Evolutionary conservation across 202 grass and related monocot genomes (phyloP).

Genomic region (Digitaria exilis): DNA sequence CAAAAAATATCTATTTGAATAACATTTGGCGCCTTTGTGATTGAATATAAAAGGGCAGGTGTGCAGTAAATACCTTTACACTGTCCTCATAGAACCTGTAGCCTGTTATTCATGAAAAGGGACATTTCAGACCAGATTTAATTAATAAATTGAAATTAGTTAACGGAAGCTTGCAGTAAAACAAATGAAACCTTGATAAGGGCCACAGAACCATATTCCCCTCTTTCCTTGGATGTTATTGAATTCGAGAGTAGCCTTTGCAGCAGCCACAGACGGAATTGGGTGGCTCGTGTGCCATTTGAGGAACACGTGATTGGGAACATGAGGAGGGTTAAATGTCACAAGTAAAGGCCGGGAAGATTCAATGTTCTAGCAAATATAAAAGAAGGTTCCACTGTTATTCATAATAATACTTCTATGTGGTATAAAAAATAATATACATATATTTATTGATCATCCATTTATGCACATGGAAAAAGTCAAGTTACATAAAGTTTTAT

Average conservation of each 20-base stretch:
- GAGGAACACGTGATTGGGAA: constrained; percentile 28
- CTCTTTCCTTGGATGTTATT: constrained; percentile 12
- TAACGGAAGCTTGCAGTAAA: not conserved
- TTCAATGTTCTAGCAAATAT: constrained; percentile 1
- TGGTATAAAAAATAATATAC: not conserved
- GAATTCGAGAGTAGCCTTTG: constrained; percentile 4
- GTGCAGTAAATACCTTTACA: not conserved
- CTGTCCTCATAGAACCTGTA: not conserved
- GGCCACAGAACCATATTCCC: constrained; percentile 2
- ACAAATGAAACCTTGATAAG: not conserved
- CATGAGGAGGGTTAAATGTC: not conserved
- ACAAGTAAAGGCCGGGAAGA: not conserved
- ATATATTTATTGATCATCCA: not conserved
- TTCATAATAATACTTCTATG: not conserved
- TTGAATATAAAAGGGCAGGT: not conserved
- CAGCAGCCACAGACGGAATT: constrained; percentile 55
- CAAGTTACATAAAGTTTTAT: not conserved
- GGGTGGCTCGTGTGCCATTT: constrained; percentile 73
- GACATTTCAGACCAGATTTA: not conserved
- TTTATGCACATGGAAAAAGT: not conserved
- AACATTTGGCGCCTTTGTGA: not conserved
- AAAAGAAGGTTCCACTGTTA: not conserved
- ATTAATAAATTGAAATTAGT: not conserved
- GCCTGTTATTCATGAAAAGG: not conserved
- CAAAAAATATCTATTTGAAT: not conserved